Conservation (phyloP, 1,284 basidiomycete species). For the Meira miltonrushii region DNA sequence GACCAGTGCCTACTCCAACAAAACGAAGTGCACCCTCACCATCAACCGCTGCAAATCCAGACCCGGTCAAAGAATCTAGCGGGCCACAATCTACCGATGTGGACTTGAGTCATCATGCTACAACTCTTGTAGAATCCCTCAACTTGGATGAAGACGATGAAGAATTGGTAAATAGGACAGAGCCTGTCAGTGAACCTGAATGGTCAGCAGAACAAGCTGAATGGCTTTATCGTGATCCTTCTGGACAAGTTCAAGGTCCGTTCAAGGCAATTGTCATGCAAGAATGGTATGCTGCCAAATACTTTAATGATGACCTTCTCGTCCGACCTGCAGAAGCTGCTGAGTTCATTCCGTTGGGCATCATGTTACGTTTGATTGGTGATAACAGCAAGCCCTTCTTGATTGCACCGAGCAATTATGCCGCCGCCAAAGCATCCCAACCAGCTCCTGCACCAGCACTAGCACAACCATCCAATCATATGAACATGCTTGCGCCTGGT, state of each 20-base stretch:
- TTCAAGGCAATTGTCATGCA: conserved; percentile 89
- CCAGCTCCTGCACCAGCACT: not conserved
- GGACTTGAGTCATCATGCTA: conserved; percentile 32
- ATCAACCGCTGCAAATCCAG: too few relatives aligned
- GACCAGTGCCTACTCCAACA: too few relatives aligned
- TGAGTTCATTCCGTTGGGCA: conserved; percentile 52
- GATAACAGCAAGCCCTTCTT: conserved; percentile 53
- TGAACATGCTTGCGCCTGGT: too few relatives aligned
- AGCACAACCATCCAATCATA: not conserved
- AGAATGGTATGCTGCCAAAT: conserved; percentile 87
- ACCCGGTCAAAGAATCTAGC: too few relatives aligned
- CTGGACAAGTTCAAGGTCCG: conserved; percentile 86
- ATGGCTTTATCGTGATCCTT: conserved; percentile 88
- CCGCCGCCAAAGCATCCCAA: not conserved
- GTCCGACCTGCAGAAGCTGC: conserved; percentile 64
- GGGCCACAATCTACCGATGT: conserved; percentile 14
- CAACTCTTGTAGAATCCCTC: conserved; percentile 30
- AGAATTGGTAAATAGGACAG: not conserved
- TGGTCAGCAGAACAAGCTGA: conserved; percentile 63
- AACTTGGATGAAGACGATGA: conserved; percentile 34
- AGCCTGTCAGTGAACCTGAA: not conserved
- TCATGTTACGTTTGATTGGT: conserved; percentile 47
- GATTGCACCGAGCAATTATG: conserved; percentile 25
- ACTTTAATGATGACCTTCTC: conserved; percentile 78
- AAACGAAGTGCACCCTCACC: too few relatives aligned